Percentiles rank a stretch among this genome's conserved stretches.
Conservation (phyloP, 164 flowering plant species). For the Dillenia turbinata region DNA sequence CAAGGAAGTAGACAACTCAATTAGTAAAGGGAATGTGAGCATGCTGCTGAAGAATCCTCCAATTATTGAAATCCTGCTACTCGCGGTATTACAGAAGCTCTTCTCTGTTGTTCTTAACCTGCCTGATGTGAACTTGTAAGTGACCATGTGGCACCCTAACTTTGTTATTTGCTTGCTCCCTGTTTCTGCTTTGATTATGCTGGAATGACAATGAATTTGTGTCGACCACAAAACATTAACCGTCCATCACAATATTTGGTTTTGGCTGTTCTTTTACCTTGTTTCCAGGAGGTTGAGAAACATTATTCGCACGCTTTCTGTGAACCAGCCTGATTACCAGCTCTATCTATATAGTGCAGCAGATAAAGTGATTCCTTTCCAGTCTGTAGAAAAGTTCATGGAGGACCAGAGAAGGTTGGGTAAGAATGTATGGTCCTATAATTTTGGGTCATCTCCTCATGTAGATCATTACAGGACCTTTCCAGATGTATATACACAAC, state of each 20-base stretch:
- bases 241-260: neutral
- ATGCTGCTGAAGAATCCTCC: constrained; percentile 32
- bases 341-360: constrained; percentile 88
- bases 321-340: constrained; percentile 68
- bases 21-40: constrained; percentile 18
- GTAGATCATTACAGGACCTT: constrained; percentile 88
- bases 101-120: constrained; percentile 49
- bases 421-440: constrained; percentile 43
- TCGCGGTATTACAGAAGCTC: constrained; percentile 50
- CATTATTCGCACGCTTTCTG: constrained; percentile 38
- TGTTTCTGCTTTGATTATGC: neutral
- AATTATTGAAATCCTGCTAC: constrained; percentile 42
- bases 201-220: neutral
- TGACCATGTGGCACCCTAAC: neutral
- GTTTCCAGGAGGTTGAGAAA: constrained; percentile 57
- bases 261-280: constrained; percentile 3
- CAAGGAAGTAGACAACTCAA: constrained; percentile 19
- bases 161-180: neutral
- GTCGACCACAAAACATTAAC: neutral
- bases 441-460: constrained; percentile 80
- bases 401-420: constrained; percentile 56
- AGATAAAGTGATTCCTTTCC: constrained; percentile 72
- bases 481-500: constrained; percentile 51
- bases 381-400: constrained; percentile 51
- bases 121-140: constrained; percentile 69